These are phyloP conservation scores for Naganishia sp. DNA, from an alignment of 1,284 basidiomycete genomes.

Conservation along the genomic window DNA sequence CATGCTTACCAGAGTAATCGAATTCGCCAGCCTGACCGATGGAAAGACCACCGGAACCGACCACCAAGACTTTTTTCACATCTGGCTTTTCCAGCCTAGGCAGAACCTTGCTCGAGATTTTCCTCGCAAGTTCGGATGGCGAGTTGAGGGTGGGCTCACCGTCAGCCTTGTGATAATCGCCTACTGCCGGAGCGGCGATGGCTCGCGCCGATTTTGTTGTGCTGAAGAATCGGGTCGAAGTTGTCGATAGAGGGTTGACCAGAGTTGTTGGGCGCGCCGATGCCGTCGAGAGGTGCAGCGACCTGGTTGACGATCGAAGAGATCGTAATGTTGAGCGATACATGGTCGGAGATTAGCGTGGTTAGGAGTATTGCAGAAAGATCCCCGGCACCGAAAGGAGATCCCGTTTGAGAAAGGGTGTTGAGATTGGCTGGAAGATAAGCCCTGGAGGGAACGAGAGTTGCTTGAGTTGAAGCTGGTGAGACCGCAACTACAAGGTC, in stretches of 20 bases:
- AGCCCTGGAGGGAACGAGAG: slow-evolving; percentile 14
- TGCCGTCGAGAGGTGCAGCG: slow-evolving; percentile 17
- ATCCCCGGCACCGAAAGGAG: slow-evolving; percentile 4
- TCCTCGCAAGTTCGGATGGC: slow-evolving; percentile 86
- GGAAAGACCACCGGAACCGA: slow-evolving; percentile 92
- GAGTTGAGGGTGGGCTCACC: slow-evolving; percentile 83
- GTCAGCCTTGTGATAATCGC: slow-evolving; percentile 67
- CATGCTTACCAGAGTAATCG: slow-evolving; percentile 80
- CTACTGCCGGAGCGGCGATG: slow-evolving; percentile 75
- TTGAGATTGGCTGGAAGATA: neutral
- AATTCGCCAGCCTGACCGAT: slow-evolving; percentile 99
- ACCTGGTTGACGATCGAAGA: slow-evolving; percentile 22
- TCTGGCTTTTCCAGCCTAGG: slow-evolving; percentile 82
- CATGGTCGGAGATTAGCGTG: neutral
- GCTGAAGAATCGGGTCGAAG: slow-evolving; percentile 24
- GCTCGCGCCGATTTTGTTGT: slow-evolving; percentile 53
- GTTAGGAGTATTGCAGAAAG: neutral
- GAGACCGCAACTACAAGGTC: slow-evolving; percentile 4
- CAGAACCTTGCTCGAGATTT: slow-evolving; percentile 85
- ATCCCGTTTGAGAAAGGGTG: neutral
- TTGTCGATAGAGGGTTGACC: slow-evolving; percentile 10
- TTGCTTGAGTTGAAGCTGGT: neutral
- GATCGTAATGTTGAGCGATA: slow-evolving; percentile 28
- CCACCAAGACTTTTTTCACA: slow-evolving; percentile 93
- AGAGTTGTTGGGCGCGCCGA: neutral